Base-by-base conservation (phyloP, 2,329 filamentous ascomycete genomes). In the Trichophaea hybrida region DNA sequence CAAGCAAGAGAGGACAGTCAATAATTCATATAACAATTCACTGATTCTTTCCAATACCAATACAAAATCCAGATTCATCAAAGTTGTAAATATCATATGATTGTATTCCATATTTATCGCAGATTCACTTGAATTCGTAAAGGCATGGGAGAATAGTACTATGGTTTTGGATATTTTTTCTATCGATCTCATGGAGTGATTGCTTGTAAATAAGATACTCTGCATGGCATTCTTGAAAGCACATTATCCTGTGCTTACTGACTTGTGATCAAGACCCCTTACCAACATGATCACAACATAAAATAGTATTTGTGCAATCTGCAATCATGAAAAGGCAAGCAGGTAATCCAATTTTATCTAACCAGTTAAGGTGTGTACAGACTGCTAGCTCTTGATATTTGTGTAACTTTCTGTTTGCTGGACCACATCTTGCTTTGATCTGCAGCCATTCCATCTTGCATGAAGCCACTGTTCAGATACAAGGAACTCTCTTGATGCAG, bases 21-120 rank as follows among this genome's bases (percentile, higher is more conserved):
- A 37, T 31, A 33, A 52, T 24, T 24, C 50, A 1, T 7, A 40
- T 62, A 33, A 62, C 57, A 17, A 63, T 35, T 33, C 49, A 49
- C 12, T 59, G 43, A 6, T 55, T 34, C 49, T 37, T 48, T 12
- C 59, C 60, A 17, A 43, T 49, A 1, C 61, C 60, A 15, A 59
- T 61, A 33, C 6, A 40, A 46, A 62, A 61, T 6, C 60, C 53
- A 10, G 44, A 61, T 31, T 62, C 58, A 38, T 62, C 59, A 1
- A 62, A 15, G 46, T 63, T 63, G 12, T 57, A 63, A 7, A 46
- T 32, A 56, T 63, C 59, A 5, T 4, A 6, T n/a, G 58, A 13
- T 6, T 58, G n/a, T 32, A 62, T 61, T 10, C 32, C 49, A 12
- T 61, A 33, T 33, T 61, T 31, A 15, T 50, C n/a, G 12, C 60